Base-by-base conservation (phyloP, 1,139 yeast species). In the Candida sojae region DNA sequence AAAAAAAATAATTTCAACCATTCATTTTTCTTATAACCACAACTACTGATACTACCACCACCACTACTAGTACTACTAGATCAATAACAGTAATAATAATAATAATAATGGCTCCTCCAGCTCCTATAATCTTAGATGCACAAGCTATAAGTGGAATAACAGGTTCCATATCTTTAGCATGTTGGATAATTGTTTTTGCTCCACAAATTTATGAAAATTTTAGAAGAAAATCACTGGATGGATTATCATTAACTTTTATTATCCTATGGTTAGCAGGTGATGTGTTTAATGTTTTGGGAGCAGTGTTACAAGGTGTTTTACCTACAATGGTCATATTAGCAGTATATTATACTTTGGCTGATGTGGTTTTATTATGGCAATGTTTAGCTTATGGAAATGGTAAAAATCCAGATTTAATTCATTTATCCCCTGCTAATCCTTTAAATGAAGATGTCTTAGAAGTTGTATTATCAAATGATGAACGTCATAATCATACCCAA, bases 151-250 rank as follows among this genome's bases (percentile, higher is more conserved):
- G 95, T 62, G 96, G 96, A 5, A 87, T 90, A 52, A 82, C 93
- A 23, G 97, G 97, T 58, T 87, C 96, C 25, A 89, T 93, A 42
- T 92, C 98, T 13, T 80, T 93, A 40, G 96, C 97, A 17, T 93
- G 98, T 66, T 93, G 99, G 99, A 87, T 93, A 53, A 91, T 93
- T 47, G 98, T 93, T 25, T 93, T 93, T 73, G 96, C 96, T 37
- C 99, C 99, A 12, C 99, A 93, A 64, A 86, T 93, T 41, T 92
- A 90, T 66, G 97, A 93, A 63, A 92, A 92, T 47, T 91, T 88
- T 63, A 78, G 79, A 52, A 75, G 97, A 61, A 84, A 88, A 63
- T 83, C 91, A 33, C 83, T 96, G 2, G 97, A 91, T 52, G 97
- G 98, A 1, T 75, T 92, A 32, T 89, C 96, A 6, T 68, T 91